Evolutionary conservation across 2,329 filamentous ascomycete genomes (phyloP).

Genomic region (Teratosphaeria epicoccoides): DNA sequence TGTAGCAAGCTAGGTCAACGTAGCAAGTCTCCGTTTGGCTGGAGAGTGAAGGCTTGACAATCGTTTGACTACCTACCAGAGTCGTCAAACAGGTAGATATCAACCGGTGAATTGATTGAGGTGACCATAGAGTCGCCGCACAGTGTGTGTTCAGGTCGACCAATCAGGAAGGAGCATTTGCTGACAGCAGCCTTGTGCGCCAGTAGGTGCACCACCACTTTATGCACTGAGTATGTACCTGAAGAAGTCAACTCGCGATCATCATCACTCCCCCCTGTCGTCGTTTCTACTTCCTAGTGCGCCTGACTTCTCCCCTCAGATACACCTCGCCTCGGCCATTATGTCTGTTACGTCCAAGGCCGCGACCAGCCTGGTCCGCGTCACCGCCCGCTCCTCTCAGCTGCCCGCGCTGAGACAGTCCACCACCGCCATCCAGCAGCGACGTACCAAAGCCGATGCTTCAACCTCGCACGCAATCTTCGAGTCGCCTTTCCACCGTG

Average conservation of each 20-base stretch:
- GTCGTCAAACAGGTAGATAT: too few relatives aligned
- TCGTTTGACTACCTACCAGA: too few relatives aligned
- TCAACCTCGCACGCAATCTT: constrained; percentile 34
- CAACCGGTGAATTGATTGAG: neutral
- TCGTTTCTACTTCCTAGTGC: neutral
- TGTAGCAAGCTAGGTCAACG: too few relatives aligned
- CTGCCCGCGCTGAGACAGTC: constrained; percentile 37
- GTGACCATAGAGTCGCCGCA: too few relatives aligned
- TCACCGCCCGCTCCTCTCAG: constrained; percentile 30
- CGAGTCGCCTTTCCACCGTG: constrained; percentile 46
- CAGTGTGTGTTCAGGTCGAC: too few relatives aligned
- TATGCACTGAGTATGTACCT: neutral
- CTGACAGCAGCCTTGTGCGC: neutral
- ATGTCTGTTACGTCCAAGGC: constrained; percentile 41
- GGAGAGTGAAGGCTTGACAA: too few relatives aligned
- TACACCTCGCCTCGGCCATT: constrained; percentile 22
- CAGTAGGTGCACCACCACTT: neutral
- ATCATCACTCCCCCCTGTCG: constrained; percentile 1
- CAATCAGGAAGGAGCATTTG: neutral
- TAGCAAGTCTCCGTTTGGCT: too few relatives aligned
- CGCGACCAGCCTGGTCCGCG: constrained; percentile 36
- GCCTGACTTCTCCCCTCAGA: constrained; percentile 11
- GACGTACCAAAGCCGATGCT: constrained; percentile 29
- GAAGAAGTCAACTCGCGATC: neutral
- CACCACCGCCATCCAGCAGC: constrained; percentile 32